Conservation (phyloP, 495 filamentous ascomycete genomes). For the Penicillium cinerascens region DNA sequence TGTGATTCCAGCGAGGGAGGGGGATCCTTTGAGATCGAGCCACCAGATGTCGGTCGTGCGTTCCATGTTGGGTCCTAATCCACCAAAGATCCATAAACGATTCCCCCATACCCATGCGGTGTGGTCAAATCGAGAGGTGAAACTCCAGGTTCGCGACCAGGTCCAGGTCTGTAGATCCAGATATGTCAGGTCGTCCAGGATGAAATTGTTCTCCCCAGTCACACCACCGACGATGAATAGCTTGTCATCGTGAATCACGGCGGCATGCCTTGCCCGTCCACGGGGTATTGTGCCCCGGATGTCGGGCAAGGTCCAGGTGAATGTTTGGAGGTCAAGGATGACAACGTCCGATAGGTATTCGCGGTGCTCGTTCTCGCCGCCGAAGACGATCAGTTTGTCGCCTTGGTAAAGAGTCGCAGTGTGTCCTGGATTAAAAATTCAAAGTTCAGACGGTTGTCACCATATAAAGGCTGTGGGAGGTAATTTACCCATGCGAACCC, state of each 20-base stretch:
- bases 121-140: conserved; percentile 91
- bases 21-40: conserved; percentile 87
- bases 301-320: conserved; percentile 89
- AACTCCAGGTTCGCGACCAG: conserved; percentile 94
- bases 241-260: conserved; percentile 93
- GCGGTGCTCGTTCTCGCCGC: conserved; percentile 95
- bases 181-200: conserved; percentile 93
- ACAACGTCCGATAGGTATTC: conserved; percentile 94
- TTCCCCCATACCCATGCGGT: conserved; percentile 88
- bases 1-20: conserved; percentile 67
- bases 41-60: conserved; percentile 94
- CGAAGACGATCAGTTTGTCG: conserved; percentile 91
- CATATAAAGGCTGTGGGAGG: conserved; percentile 4
- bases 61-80: conserved; percentile 91
- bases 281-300: conserved; percentile 78
- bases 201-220: conserved; percentile 79
- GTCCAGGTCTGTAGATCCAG: conserved; percentile 96
- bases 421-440: conserved; percentile 58
- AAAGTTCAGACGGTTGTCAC: neutral
- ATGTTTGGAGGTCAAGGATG: conserved; percentile 89
- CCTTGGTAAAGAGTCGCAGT: conserved; percentile 94
- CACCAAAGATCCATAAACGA: conserved; percentile 95
- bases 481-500: conserved; percentile 90
- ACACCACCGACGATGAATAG: conserved; percentile 91
- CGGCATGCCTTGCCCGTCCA: conserved; percentile 87